Evolutionary conservation across 768 basidiomycete species (phyloP), one percentile per base, ranked within the genome.

Genomic region (Calocybe gangraenosa): DNA sequence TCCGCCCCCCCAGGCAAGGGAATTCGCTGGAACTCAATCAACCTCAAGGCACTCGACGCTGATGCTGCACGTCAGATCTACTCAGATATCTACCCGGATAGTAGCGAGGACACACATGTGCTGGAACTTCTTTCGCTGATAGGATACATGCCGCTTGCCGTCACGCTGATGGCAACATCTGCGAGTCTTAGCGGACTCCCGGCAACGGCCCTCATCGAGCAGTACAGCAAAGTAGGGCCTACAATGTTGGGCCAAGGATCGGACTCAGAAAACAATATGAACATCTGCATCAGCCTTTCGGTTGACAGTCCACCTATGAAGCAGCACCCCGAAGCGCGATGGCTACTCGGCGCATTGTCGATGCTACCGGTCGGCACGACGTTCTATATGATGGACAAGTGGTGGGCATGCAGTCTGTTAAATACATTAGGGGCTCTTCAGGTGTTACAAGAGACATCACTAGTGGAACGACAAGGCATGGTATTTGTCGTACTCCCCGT

Each of bases 161-260:
- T 70, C 20, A 64, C 59, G 13, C 51, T 70, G 6, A 56, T 68
- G 55, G 68, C 68, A 6, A 55, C 55, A 15, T 25, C 42, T 13
- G 52, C 46, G 22, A 44, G 41, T 7, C 5, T 15, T 7, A 37
- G 39, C 2, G 11, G 17, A 7, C 39, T 38, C 1, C 28, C 33
- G 10, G 49, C 49, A n/a, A 31, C 3, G 11, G 20, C 30, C 13
- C 40, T 52, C 9, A 9, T 49, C 21, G 6, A 39, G 19, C 23
- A 37, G 28, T 54, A 43, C 31, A 10, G 36, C 6, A 42, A 15
- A 17, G 4, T 31, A 3, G 40, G 46, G 1, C 44, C 49, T 10
- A 17, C 35, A 3, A 49, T 51, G 38, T 22, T 54, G 2, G 40
- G 31, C 3, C 37, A 34, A 10, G 42, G 52, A 0, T 20, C 53